Percentiles rank a stretch among this genome's conserved stretches.
Conservation (phyloP, 768 basidiomycete species). For the Pholiota conissans region DNA sequence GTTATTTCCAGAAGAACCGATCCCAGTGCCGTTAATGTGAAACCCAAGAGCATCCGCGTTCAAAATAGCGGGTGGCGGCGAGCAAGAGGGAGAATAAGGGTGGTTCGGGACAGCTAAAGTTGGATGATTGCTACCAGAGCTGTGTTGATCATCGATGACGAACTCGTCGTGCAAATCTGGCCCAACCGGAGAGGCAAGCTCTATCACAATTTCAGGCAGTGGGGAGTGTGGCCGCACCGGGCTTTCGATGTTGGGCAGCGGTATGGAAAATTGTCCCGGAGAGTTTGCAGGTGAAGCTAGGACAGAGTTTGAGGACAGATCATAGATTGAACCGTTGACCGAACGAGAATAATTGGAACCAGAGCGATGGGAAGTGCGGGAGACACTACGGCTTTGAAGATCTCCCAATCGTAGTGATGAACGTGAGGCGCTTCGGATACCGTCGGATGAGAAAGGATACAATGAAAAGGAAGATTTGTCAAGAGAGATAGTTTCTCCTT, state of each 20-base stretch:
- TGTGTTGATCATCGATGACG: neutral
- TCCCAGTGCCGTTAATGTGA: no score
- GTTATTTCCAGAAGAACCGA: neutral
- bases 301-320: neutral
- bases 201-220: neutral
- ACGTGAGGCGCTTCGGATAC: constrained; percentile 12
- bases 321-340: neutral
- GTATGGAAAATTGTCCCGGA: neutral
- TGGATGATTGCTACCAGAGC: neutral
- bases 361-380: constrained; percentile 24
- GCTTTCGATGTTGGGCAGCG: neutral
- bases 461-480: constrained; percentile 18
- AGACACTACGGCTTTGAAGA: constrained; percentile 4
- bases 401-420: neutral
- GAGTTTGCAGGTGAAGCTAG: neutral
- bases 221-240: neutral
- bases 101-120: neutral
- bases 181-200: neutral
- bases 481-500: constrained; percentile 10
- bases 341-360: neutral
- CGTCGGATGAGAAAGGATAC: constrained; percentile 18
- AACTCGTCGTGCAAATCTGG: neutral
- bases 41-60: no score
- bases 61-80: neutral
- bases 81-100: neutral